These are phyloP conservation scores for Hypoxylon sp. DNA, from an alignment of 2,329 filamentous ascomycete genomes.

Conservation along the genomic window DNA sequence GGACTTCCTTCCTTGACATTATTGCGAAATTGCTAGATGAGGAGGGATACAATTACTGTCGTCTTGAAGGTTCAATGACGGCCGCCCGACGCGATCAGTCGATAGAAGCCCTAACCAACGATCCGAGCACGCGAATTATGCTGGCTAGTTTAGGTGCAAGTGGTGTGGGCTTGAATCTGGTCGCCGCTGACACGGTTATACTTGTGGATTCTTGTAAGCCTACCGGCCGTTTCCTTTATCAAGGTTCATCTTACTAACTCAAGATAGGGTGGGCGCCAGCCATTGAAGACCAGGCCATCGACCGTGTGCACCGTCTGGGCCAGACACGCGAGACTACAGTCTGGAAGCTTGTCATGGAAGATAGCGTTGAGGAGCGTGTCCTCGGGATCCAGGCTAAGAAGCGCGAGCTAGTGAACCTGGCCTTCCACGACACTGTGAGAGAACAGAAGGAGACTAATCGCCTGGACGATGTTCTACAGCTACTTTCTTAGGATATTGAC, in stretches of 20 bases:
- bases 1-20: conserved; percentile 81
- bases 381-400: conserved; percentile 85
- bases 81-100: conserved; percentile 79
- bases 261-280: conserved; percentile 85
- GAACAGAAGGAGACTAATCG: conserved; percentile 60
- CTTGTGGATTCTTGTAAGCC: conserved; percentile 79
- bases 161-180: conserved; percentile 88
- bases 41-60: conserved; percentile 73
- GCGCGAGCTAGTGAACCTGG: conserved; percentile 80
- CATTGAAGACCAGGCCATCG: conserved; percentile 92
- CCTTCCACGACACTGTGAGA: conserved; percentile 81
- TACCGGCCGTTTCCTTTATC: not conserved
- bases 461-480: conserved; percentile 65
- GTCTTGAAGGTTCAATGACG: conserved; percentile 87
- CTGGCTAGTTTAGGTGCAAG: conserved; percentile 87
- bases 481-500: conserved; percentile 55
- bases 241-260: conserved; percentile 28
- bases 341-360: conserved; percentile 85
- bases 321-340: conserved; percentile 85
- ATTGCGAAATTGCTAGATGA: conserved; percentile 77
- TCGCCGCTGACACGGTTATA: conserved; percentile 88
- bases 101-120: conserved; percentile 75
- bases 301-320: conserved; percentile 88
- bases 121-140: conserved; percentile 79
- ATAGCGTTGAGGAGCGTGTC: conserved; percentile 84